Conservation (phyloP, 371 early-diverging fungal species). For the Mortierella sp. region DNA sequence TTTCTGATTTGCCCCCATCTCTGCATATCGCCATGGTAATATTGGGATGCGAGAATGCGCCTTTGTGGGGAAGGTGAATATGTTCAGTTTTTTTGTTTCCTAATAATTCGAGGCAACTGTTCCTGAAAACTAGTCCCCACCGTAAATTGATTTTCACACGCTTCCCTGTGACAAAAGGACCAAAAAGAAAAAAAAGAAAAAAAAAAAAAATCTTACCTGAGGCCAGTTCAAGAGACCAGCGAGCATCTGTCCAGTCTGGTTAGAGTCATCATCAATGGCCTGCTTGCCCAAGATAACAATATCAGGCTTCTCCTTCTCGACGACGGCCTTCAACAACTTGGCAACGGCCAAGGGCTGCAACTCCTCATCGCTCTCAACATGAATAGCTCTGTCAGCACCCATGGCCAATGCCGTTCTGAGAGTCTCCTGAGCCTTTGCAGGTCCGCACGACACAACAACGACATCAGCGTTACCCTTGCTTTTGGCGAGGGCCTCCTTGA, state of each 20-base stretch:
- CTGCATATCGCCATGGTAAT: neutral
- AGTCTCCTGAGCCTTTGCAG: constrained; percentile 91
- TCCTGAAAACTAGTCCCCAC: constrained; percentile 16
- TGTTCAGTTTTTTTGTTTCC: neutral
- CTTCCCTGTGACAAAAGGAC: neutral
- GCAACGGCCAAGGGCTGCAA: constrained; percentile 92
- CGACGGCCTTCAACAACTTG: constrained; percentile 89
- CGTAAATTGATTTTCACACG: constrained; percentile 11
- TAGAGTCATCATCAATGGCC: constrained; percentile 98
- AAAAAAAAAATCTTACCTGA: constrained; percentile 71
- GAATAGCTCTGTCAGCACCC: constrained; percentile 98
- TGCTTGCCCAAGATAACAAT: constrained; percentile 98
- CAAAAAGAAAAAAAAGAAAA: too few species aligned
- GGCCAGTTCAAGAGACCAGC: constrained; percentile 96
- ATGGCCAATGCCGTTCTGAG: constrained; percentile 97
- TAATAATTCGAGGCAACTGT: constrained; percentile 26
- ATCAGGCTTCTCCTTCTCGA: constrained; percentile 93
- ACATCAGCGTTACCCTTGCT: constrained; percentile 83
- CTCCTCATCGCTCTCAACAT: constrained; percentile 89
- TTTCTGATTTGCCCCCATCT: neutral
- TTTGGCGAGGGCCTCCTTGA: constrained; percentile 87
- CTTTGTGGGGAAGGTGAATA: neutral
- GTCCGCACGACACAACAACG: constrained; percentile 93
- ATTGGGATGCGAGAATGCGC: neutral
- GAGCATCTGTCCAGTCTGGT: constrained; percentile 98